Evolutionary conservation across 2,329 filamentous ascomycete genomes (phyloP), one percentile per base, ranked within the genome.

Genomic region (Neofusicoccum parvum): DNA sequence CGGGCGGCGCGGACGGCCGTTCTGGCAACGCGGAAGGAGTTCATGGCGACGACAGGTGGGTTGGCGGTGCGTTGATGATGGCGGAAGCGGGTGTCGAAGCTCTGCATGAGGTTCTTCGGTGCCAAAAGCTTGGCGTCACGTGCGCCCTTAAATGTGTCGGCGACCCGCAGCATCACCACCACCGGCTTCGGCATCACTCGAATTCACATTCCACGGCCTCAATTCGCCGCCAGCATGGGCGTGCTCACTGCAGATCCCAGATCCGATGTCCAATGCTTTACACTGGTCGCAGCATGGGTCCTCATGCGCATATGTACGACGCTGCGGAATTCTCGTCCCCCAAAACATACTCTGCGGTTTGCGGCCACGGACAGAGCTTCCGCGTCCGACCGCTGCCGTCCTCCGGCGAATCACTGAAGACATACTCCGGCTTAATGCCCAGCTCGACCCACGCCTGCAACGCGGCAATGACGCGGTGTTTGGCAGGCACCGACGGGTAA

Each of bases 11-110:
- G 87, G 80, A 97, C 86, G 84, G 92, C 94, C 82, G 89, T 88
- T 82, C 94, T 91, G 85, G 93, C 92, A 82, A 97, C 86, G 83
- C 94, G 92, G 83, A 97, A 84, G 81, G 92, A 91, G 88, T 93
- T 97, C 94, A 98, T 98, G 83, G 76, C 77, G 76, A 65, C 62
- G 53, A 51, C 34, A 46, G 62, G 27, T 60, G 64, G 54, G 37
- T 65, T 58, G 53, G 45, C 53, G 36, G 53, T 43, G 53, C 51
- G 51, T 58, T 65, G 51, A 37, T 65, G 64, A 65, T 62, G 62
- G 62, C 41, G 27, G 56, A 39, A 46, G 12, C 48, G 54, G 45
- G 34, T 46, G 64, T 34, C 34, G 48, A 58, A 62, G 64, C 56
- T 20, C n/a, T 60, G 48, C 48, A 34, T 46, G 64, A 60, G 46